Evolutionary conservation across 768 basidiomycete genomes (phyloP).

Genomic region (Nidularia sp.): DNA sequence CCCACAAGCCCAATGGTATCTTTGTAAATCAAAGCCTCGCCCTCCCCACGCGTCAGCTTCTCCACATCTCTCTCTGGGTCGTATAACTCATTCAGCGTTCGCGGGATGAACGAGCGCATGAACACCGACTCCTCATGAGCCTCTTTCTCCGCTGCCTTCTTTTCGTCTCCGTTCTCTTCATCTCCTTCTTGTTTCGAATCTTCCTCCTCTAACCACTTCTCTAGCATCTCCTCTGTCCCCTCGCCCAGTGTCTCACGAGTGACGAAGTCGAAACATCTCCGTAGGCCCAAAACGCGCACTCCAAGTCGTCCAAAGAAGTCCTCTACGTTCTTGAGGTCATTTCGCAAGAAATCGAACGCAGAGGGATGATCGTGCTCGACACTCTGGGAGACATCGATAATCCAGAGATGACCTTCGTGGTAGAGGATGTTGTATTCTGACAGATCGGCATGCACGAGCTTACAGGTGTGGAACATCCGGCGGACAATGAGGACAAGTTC

Average conservation of each 20-base stretch:
- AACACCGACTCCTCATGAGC: slow-evolving; percentile 88
- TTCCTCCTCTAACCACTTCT: slow-evolving; percentile 44
- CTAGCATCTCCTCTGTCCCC: slow-evolving; percentile 28
- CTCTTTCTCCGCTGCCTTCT: slow-evolving; percentile 15
- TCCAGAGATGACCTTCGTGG: slow-evolving; percentile 75
- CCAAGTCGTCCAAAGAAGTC: slow-evolving; percentile 85
- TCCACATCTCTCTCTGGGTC: slow-evolving; percentile 94
- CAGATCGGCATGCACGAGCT: slow-evolving; percentile 94
- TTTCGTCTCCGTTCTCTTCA: slow-evolving; percentile 10
- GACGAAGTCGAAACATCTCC: slow-evolving; percentile 86
- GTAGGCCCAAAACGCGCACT: slow-evolving; percentile 71
- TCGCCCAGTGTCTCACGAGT: slow-evolving; percentile 48
- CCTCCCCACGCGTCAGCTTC: slow-evolving; percentile 65
- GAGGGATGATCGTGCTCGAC: slow-evolving; percentile 98
- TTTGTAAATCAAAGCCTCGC: slow-evolving; percentile 77
- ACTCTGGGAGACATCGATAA: slow-evolving; percentile 98
- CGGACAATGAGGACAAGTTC: slow-evolving; percentile 80
- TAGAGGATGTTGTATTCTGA: slow-evolving; percentile 98
- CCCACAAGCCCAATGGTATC: slow-evolving; percentile 79
- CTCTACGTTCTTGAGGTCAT: slow-evolving; percentile 88
- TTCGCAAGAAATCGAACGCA: slow-evolving; percentile 93
- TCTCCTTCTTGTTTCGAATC: slow-evolving; percentile 9
- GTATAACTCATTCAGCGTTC: slow-evolving; percentile 86
- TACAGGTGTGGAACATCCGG: slow-evolving; percentile 85
- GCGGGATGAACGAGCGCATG: slow-evolving; percentile 87